These are phyloP conservation scores for Ceratocystis cubensis DNA, from an alignment of 2,329 filamentous ascomycete species.

Conservation along the genomic window DNA sequence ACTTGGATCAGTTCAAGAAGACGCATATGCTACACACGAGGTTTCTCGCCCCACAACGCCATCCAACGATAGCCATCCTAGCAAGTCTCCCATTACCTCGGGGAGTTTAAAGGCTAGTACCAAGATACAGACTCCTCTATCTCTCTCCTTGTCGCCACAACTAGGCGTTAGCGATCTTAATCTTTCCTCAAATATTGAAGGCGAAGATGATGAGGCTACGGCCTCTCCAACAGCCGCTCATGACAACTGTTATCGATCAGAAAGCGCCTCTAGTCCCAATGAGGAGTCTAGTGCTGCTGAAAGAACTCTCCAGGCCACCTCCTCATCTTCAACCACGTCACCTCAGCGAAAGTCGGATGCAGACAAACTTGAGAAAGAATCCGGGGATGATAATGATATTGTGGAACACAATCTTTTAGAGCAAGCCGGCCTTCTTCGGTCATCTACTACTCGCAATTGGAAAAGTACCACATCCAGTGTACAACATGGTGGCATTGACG, in stretches of 20 bases:
- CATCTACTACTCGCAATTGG: constrained; percentile 17
- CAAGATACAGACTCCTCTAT: constrained; percentile 9
- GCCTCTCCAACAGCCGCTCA: neutral
- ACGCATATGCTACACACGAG: neutral
- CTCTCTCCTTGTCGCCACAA: constrained; percentile 10
- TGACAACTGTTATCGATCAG: neutral
- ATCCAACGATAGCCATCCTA: neutral
- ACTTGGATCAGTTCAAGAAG: constrained; percentile 15
- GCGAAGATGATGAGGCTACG: constrained; percentile 13
- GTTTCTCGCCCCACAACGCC: constrained; percentile 17
- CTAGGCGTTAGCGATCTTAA: neutral
- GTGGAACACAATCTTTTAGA: constrained; percentile 55
- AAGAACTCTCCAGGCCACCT: constrained; percentile 27
- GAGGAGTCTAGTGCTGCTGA: constrained; percentile 14
- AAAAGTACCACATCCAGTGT: constrained; percentile 15
- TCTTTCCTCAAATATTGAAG: constrained; percentile 1
- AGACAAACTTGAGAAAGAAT: constrained; percentile 29
- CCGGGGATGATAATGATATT: constrained; percentile 44
- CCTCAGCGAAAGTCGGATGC: constrained; percentile 25
- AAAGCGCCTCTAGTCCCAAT: constrained; percentile 2
- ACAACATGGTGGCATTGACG: constrained; percentile 19
- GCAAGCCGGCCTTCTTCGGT: constrained; percentile 48
- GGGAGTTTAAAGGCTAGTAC: neutral
- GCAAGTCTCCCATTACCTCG: neutral
- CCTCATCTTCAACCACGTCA: neutral